These are phyloP conservation scores for Passalora sequoiae DNA, from an alignment of 2,329 filamentous ascomycete species.

Conservation along the genomic window DNA sequence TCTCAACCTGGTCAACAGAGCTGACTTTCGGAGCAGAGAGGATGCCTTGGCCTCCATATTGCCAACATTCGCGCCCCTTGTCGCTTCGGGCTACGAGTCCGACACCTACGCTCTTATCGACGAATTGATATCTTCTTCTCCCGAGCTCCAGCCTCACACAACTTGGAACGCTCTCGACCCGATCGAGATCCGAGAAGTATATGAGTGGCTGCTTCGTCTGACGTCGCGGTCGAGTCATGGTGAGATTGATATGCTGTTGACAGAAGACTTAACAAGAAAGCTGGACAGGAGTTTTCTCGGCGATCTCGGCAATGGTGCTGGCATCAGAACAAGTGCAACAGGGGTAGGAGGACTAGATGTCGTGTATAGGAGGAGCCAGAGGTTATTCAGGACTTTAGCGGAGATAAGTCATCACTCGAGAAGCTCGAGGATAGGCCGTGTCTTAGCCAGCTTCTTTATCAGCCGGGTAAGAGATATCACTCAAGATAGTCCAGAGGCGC, in stretches of 20 bases:
- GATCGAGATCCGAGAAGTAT: constrained; percentile 9
- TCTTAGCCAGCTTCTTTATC: constrained; percentile 10
- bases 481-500: constrained; percentile 1
- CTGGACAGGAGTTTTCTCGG: constrained; percentile 1
- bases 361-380: constrained; percentile 7
- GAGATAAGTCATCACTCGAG: constrained; percentile 8
- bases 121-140: constrained; percentile 6
- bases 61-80: constrained; percentile 5
- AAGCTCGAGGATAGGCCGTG: constrained; percentile 7
- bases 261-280: constrained; percentile 3
- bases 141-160: constrained; percentile 9
- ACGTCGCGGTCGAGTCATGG: constrained; percentile 6
- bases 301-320: too few species aligned
- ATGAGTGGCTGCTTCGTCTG: constrained; percentile 7
- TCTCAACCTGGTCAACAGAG: too few species aligned
- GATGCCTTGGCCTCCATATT: constrained; percentile 5
- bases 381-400: constrained; percentile 10
- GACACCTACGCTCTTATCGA: constrained; percentile 8
- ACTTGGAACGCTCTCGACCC: constrained; percentile 10
- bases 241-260: constrained; percentile 6
- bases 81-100: neutral
- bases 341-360: neutral
- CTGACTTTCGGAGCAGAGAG: constrained; percentile 6
- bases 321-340: too few species aligned
- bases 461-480: constrained; percentile 3